These are phyloP conservation scores for Aspergillus chevalieri DNA, from an alignment of 2,329 filamentous ascomycete species.

Conservation along the genomic window DNA sequence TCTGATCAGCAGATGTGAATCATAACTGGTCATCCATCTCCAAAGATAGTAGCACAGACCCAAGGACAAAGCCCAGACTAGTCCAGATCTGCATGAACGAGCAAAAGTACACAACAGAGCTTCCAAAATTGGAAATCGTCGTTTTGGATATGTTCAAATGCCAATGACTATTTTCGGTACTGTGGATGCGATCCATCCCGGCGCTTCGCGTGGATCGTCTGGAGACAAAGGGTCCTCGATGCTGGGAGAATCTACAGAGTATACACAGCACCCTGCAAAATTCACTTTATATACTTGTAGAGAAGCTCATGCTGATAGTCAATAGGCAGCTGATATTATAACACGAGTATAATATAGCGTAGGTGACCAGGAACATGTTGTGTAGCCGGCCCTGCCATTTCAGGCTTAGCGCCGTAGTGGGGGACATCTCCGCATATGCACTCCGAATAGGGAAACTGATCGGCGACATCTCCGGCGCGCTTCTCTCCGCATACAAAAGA, in stretches of 20 bases:
- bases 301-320: background rate
- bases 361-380: background rate
- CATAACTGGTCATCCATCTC: background rate
- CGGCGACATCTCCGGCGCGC: background rate
- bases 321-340: background rate
- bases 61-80: background rate
- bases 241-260: background rate
- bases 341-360: background rate
- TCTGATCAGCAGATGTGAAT: background rate
- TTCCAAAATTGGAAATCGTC: background rate
- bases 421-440: background rate
- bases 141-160: background rate
- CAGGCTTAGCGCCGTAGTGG: background rate
- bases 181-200: background rate
- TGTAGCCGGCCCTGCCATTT: background rate
- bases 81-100: background rate
- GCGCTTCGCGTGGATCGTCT: background rate
- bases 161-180: background rate
- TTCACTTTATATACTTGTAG: too few relatives aligned
- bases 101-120: background rate
- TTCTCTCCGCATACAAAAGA: background rate
- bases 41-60: background rate
- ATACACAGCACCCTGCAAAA: background rate
- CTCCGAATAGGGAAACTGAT: background rate
- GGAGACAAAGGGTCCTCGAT: too few relatives aligned